Evolutionary conservation across 2,329 filamentous ascomycete species (phyloP).

Genomic region (Colletotrichum euphorbiae): DNA sequence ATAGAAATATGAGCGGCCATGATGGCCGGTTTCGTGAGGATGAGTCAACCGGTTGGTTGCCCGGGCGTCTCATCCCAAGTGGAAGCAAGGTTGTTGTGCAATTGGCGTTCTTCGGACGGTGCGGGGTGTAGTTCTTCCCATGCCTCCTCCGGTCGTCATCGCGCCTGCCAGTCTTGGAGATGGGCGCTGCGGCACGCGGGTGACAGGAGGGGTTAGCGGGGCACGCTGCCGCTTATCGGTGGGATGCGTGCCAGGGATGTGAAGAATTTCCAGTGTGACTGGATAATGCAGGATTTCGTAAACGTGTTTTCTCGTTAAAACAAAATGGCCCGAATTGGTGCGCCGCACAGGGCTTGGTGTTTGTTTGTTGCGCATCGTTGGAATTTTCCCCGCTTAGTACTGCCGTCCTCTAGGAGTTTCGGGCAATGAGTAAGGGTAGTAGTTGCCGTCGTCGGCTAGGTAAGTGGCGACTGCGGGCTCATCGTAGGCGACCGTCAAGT

Average conservation of each 20-base stretch:
- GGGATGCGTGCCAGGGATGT: slow-evolving; percentile 30
- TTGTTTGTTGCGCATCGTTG: slow-evolving; percentile 7
- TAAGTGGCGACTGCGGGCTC: slow-evolving; percentile 21
- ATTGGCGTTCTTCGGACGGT: slow-evolving; percentile 5
- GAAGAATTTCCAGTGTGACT: slow-evolving; percentile 30
- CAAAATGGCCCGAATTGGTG: slow-evolving; percentile 12
- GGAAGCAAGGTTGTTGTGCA: neutral
- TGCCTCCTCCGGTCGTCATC: neutral
- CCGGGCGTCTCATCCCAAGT: slow-evolving; percentile 2
- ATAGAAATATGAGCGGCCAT: slow-evolving; percentile 15
- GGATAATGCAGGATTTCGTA: slow-evolving; percentile 31
- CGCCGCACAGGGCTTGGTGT: slow-evolving; percentile 30
- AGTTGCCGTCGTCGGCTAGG: slow-evolving; percentile 44
- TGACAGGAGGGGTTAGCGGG: slow-evolving; percentile 5
- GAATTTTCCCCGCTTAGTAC: neutral
- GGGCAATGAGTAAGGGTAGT: neutral
- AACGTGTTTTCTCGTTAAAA: slow-evolving; percentile 31
- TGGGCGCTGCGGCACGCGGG: neutral
- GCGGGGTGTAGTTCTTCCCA: slow-evolving; percentile 10
- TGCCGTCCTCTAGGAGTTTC: slow-evolving; percentile 10
- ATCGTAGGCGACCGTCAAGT: slow-evolving; percentile 35
- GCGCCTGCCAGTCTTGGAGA: slow-evolving; percentile 20
- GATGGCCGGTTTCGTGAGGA: slow-evolving; percentile 20
- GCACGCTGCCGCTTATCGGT: slow-evolving; percentile 24
- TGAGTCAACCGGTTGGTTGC: slow-evolving; percentile 32